Evolutionary conservation across 805 yeast species (phyloP), one percentile per base, ranked within the genome.

Genomic region (Tetrapisispora namnaoensis): DNA sequence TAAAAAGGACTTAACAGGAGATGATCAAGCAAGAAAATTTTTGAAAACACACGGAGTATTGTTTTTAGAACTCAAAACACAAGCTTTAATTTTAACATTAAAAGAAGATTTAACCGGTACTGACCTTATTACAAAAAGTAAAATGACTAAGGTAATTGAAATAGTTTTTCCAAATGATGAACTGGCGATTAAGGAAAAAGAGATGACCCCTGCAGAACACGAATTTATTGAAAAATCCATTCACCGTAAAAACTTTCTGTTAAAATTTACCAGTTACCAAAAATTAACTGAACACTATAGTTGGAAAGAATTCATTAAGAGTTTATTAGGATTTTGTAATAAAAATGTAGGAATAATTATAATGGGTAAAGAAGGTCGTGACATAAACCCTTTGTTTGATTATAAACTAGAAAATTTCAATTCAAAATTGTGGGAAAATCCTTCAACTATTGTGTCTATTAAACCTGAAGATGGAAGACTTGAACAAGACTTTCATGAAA

Each of bases 21-120:
- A 50, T n/a, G 65, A 62, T 28, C 56, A 55, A 44, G 53, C 55
- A 38, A 63, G 88, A 4, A 78, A 82, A 56, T 70, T 93, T 39
- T 69, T 88, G 50, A 89, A 89, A 62, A 78, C 85, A 10, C 96
- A 87, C 56, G 89, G 93, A 0, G 79, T 78, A 13, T 67, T 93
- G 45, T 88, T 75, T 56, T 71, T 93, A 37, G 97, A 93, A 56
- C 74, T 93, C 62, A 93, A 93, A 63, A 93, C 99, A 0, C 99
- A 93, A 66, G 96, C 96, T 0, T 93, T 80, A 61, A 89, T 93
- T 20, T 83, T 96, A 1, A 96, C 95, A 0, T 66, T 90, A 51
- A 86, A 83, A 59, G 73, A 55, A 5, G 38, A 24, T 32, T 49
- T 50, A 14, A 52, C 47, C 22, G 54, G 45, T 17, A 28, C 41